These are phyloP conservation scores for Erythrophleum fordii DNA, from an alignment of 306 rosid species.

Conservation along the genomic window DNA sequence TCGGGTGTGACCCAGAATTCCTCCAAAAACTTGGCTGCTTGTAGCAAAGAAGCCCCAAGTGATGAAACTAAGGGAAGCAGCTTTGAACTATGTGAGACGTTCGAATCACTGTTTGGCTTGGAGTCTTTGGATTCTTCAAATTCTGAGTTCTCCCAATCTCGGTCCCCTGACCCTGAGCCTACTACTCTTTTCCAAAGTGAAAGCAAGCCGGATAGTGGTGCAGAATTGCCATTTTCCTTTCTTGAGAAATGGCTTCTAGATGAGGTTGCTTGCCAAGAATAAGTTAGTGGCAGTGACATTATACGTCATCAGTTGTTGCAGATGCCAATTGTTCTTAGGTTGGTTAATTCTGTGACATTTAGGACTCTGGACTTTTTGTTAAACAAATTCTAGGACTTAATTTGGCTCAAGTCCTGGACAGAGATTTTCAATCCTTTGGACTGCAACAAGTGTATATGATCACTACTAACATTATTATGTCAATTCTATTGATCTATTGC, in stretches of 20 bases:
- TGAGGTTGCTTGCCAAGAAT: not conserved
- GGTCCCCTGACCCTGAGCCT: slow-evolving; percentile 54
- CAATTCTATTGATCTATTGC: not conserved
- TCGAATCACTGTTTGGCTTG: slow-evolving; percentile 61
- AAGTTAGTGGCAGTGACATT: not conserved
- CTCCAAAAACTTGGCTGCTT: slow-evolving; percentile 39
- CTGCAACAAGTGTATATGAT: slow-evolving; percentile 42
- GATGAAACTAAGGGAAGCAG: slow-evolving; percentile 26
- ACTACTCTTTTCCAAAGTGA: slow-evolving; percentile 62
- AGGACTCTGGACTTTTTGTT: not conserved
- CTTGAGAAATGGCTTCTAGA: slow-evolving; percentile 38
- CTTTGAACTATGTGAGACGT: slow-evolving; percentile 42
- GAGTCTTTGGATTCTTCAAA: slow-evolving; percentile 70
- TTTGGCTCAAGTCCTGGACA: not conserved
- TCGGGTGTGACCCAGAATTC: slow-evolving; percentile 44
- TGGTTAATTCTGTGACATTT: not conserved
- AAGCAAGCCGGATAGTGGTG: slow-evolving; percentile 44
- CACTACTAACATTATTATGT: slow-evolving; percentile 26
- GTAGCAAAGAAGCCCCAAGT: slow-evolving; percentile 56
- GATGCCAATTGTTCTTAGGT: not conserved
- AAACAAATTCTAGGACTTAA: not conserved
- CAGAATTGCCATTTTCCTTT: slow-evolving; percentile 60
- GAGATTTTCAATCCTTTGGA: not conserved
- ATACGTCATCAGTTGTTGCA: not conserved
- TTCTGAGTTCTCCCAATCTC: slow-evolving; percentile 62